Percentiles rank a stretch among this genome's conserved stretches.
Conservation (phyloP, 169 alveolate genomes). For the Plasmodium reichenowi region DNA sequence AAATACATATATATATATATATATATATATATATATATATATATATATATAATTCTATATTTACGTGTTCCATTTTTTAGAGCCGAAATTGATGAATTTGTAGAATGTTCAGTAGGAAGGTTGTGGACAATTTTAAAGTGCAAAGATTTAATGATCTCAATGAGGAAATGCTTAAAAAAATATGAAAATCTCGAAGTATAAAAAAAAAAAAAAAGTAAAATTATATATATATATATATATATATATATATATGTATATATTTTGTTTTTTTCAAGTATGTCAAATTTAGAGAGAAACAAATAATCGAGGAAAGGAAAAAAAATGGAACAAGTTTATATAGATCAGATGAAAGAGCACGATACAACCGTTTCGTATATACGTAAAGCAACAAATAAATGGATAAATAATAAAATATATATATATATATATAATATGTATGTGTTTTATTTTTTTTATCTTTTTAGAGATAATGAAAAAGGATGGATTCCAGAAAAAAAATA, state of each 20-base stretch:
- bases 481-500: constrained; percentile 54
- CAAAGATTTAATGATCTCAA: constrained; percentile 68
- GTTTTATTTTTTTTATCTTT: not conserved
- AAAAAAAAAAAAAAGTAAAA: constrained; percentile 6
- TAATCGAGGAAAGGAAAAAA: constrained; percentile 57
- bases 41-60: not conserved
- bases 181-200: constrained; percentile 73
- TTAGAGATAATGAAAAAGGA: constrained; percentile 58
- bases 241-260: constrained; percentile 4
- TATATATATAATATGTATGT: not conserved
- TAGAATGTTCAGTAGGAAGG: constrained; percentile 72
- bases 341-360: constrained; percentile 76
- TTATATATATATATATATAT: not conserved
- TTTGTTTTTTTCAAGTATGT: constrained; percentile 41
- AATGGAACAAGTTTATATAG: constrained; percentile 60
- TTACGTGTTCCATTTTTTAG: constrained; percentile 7
- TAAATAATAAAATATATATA: not conserved
- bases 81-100: constrained; percentile 74
- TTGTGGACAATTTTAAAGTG: constrained; percentile 73
- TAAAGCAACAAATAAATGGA: not conserved
- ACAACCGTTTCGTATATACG: constrained; percentile 60
- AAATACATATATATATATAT: not conserved
- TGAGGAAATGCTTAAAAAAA: constrained; percentile 64
- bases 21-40: constrained; percentile 3
- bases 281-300: constrained; percentile 66